Evolutionary conservation across 2,329 filamentous ascomycete genomes (phyloP), one percentile per base, ranked within the genome.

Genomic region (Xylariales sp.): DNA sequence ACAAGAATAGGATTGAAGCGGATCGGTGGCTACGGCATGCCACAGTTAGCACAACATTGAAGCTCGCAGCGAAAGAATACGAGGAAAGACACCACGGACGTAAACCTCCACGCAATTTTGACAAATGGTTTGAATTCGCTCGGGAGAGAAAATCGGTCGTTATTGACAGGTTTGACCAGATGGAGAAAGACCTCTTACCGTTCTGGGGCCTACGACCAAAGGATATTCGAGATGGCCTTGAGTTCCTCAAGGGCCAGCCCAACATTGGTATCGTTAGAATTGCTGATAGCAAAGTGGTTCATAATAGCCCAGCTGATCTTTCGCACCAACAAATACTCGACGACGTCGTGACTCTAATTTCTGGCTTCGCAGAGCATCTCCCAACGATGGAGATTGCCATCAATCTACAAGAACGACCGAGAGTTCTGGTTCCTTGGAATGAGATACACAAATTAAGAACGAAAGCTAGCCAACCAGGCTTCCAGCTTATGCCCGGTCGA

Each of bases 381-480:
- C 93, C 93, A 0, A 88, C 94, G 70, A 94, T 97, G 92, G 89
- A 93, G 70, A 80, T 97, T 23, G 91, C 92, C 0, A 92, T 97
- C 81, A 97, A 97, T 76, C 84, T 92, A 23, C 87, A 91, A 73
- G 91, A 93, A 65, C 88, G 93, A 72, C 92, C 92, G 1, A 85
- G 91, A 46, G 87, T 94, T 1, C 83, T 94, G 3, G 84, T 92
- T 1, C 89, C 92, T 0, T 89, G 90, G 81, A 89, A 92, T 64
- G 87, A 92, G 65, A 83, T 78, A n/a, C 72, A 76, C 23, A 67
- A 76, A 46, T 72, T 77, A 5, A 74, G 69, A 16, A 70, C 75
- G 36, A 70, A 74, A 23, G 80, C 76, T 5, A 77, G 66, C 18
- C 74, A 73, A 16, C 69, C 68, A 78, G 81, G 65, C 78, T 75